Evolutionary conservation across 2,329 filamentous ascomycete species (phyloP).

Genomic region (Fusarium anthophilum): DNA sequence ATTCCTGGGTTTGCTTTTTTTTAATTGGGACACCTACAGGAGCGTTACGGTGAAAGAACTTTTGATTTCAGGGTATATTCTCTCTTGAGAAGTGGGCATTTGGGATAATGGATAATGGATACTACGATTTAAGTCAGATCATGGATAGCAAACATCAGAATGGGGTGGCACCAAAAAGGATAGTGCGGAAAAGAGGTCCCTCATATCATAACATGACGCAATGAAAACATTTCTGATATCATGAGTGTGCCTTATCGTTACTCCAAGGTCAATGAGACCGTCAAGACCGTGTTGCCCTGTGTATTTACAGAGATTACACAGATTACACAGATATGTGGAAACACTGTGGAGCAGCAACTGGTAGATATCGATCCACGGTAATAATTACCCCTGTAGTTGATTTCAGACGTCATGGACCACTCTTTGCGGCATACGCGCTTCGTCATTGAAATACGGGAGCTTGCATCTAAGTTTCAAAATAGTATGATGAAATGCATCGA

Average conservation of each 20-base stretch:
- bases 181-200: background rate
- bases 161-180: background rate
- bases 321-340: background rate
- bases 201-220: slow-evolving; percentile 10
- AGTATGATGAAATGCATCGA: background rate
- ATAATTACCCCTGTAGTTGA: background rate
- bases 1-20: background rate
- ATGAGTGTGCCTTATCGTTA: background rate
- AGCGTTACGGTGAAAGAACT: background rate
- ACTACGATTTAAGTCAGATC: background rate
- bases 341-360: background rate
- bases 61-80: background rate
- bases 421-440: background rate
- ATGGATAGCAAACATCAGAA: background rate
- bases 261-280: background rate
- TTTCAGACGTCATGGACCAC: slow-evolving; percentile 9
- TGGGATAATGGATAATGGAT: background rate
- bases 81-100: background rate
- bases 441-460: background rate
- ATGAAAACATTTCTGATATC: background rate
- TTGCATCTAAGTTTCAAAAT: background rate
- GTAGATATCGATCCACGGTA: background rate
- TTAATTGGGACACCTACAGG: background rate
- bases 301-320: background rate
- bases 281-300: background rate